A percentile compares a stretch with the other conserved stretches of the same genome.
phyloP scores from a whole-genome alignment of 805 yeast species.

The Saitoella complicata region DNA sequence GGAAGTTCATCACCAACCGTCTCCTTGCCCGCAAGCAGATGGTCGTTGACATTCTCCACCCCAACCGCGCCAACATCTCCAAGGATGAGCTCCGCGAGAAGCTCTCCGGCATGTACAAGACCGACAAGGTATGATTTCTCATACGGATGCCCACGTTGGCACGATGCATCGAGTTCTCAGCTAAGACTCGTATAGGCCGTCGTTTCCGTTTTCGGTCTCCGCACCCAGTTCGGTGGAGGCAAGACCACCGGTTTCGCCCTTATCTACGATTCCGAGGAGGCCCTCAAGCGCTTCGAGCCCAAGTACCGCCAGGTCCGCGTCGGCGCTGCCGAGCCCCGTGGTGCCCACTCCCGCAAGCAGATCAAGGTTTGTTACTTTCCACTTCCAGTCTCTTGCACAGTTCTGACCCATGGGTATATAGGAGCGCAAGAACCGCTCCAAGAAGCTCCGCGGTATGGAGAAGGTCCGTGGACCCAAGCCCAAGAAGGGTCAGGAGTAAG shows the following conservation, averaged over 20 bases:
- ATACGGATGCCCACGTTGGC: too few relatives aligned
- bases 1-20: conserved; percentile 85
- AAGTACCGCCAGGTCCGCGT: conserved; percentile 97
- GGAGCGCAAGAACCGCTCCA: conserved; percentile 29
- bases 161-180: too few relatives aligned
- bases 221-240: conserved; percentile 99
- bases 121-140: conserved; percentile 58
- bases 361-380: conserved; percentile 24
- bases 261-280: conserved; percentile 94
- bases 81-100: conserved; percentile 97
- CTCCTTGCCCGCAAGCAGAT: conserved; percentile 98
- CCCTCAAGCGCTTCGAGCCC: conserved; percentile 98
- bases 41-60: conserved; percentile 97
- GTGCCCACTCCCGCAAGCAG: conserved; percentile 98
- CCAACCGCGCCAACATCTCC: conserved; percentile 97
- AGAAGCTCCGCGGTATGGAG: conserved; percentile 98
- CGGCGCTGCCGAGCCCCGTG: conserved; percentile 92
- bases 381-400: conserved; percentile 12
- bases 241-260: conserved; percentile 98
- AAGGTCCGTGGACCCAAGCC: conserved; percentile 20
- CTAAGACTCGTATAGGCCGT: too few relatives aligned
- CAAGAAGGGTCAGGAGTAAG: too few relatives aligned
- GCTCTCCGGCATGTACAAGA: conserved; percentile 75
- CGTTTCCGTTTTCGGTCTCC: conserved; percentile 96
- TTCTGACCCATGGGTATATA: conserved; percentile 2